These are phyloP conservation scores for Karstenula rhodostoma DNA, from an alignment of 2,329 filamentous ascomycete genomes.

Conservation along the genomic window DNA sequence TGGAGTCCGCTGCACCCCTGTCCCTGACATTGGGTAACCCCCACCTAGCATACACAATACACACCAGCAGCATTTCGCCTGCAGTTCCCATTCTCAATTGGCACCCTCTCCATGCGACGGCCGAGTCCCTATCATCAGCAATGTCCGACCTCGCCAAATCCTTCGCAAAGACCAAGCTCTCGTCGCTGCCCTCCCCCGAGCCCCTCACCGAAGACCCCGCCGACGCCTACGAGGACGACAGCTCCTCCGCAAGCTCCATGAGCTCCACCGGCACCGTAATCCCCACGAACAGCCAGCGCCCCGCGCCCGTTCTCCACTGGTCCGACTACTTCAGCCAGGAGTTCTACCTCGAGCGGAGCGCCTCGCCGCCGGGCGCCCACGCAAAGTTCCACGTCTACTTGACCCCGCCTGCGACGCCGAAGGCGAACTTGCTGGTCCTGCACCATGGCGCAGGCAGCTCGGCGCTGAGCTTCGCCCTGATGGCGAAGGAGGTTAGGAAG, in stretches of 20 bases:
- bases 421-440: constrained; percentile 85
- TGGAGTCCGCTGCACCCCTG: neutral
- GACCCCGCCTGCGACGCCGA: constrained; percentile 73
- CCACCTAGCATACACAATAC: neutral
- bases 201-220: constrained; percentile 56
- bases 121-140: neutral
- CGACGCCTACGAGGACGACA: constrained; percentile 58
- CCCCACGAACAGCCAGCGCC: constrained; percentile 75
- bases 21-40: constrained; percentile 2
- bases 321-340: constrained; percentile 91
- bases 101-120: neutral
- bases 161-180: constrained; percentile 79
- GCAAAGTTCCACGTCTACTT: constrained; percentile 86
- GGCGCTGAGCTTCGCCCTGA: constrained; percentile 86
- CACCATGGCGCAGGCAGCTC: constrained; percentile 96
- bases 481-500: constrained; percentile 79
- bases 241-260: constrained; percentile 74
- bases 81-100: constrained; percentile 9
- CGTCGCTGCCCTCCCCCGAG: constrained; percentile 65
- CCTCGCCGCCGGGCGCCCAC: constrained; percentile 39
- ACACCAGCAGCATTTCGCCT: neutral
- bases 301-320: constrained; percentile 74
- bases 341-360: constrained; percentile 70
- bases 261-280: constrained; percentile 93
- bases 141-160: constrained; percentile 86